Evolutionary conservation across 495 filamentous ascomycete species (phyloP), one percentile per base, ranked within the genome.

Genomic region (Neurospora sp.): DNA sequence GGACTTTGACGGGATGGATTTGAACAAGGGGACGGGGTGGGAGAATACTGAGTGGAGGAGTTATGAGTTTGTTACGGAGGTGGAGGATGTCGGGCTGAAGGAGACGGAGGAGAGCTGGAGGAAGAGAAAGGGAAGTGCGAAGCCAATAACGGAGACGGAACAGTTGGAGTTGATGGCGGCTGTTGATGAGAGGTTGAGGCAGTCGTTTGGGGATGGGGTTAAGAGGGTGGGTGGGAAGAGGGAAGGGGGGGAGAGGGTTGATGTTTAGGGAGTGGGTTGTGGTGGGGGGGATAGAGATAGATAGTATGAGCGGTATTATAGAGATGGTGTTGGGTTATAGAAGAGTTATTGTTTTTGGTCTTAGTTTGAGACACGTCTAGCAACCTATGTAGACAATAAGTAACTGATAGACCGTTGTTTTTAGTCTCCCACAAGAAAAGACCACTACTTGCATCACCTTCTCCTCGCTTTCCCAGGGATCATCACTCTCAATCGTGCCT

Each of bases 1-100:
- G 74, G 94, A 97, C 75, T 97, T 91, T 89, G 85, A 88, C 66
- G 92, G 89, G 14, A 83, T 86, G 75, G 85, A 85, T 59, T 77
- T 83, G 39, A 86, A 86, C 72, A 79, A 82, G 72, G 91, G 93
- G 39, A 96, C 94, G 0, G 93, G 92, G 20, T 97, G 94, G 94
- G 75, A 76, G 11, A 97, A 98, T 81, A 91, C 91, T 12, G 94
- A 97, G 82, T 92, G 86, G 78, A 89, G 94, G 70, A 89, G 88
- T 9, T 98, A 91, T 80, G 81, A 81, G 39, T 97, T 96, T 83
- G 83, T 81, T 35, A 27, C 27, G 31, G 31, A 31, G 31, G 31
- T 2, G 31, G 31, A 31, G 70, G 87, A 89, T 18, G 88, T 89
- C 8, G 80, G 91, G 39, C 76, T 92, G 39, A 74, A 83, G 73